Evolutionary conservation across 2,329 filamentous ascomycete species (phyloP).

Genomic region (Monosporascus ibericus): DNA sequence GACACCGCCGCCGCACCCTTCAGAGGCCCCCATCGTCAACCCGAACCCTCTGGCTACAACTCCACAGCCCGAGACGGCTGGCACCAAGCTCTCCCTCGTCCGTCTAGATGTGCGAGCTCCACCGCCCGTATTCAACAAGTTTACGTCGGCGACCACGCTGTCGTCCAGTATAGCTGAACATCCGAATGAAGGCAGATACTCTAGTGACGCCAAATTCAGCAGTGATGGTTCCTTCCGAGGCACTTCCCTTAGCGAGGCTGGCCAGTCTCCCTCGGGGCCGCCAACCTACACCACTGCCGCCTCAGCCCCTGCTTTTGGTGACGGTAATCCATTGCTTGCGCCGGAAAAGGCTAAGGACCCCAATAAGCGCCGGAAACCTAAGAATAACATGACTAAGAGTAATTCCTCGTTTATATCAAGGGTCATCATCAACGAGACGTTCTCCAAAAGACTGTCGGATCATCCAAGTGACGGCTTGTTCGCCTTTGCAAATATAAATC

Average conservation of each 20-base stretch:
- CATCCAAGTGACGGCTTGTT: constrained; percentile 74
- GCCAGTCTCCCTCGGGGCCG: constrained; percentile 18
- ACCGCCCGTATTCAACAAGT: constrained; percentile 49
- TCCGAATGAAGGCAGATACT: constrained; percentile 53
- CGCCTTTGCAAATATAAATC: constrained; percentile 91
- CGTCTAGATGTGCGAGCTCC: constrained; percentile 58
- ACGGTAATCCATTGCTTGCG: constrained; percentile 71
- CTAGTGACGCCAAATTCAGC: constrained; percentile 52
- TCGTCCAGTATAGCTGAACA: constrained; percentile 54
- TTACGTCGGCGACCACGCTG: constrained; percentile 44
- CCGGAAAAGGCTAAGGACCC: constrained; percentile 61
- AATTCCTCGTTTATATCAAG: constrained; percentile 98
- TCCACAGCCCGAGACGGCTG: constrained; percentile 74
- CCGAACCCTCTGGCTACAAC: constrained; percentile 86
- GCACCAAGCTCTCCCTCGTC: constrained; percentile 77
- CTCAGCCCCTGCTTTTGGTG: constrained; percentile 69
- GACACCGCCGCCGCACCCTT: constrained; percentile 91
- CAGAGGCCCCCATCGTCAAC: constrained; percentile 79
- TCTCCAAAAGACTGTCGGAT: constrained; percentile 74
- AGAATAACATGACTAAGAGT: constrained; percentile 97
- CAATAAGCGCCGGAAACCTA: constrained; percentile 83
- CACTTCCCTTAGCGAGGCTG: constrained; percentile 46
- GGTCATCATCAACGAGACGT: constrained; percentile 80
- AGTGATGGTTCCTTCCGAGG: constrained; percentile 50
- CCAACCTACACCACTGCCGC: constrained; percentile 31